Evolutionary conservation across 495 filamentous ascomycete species (phyloP), one percentile per base, ranked within the genome.

Genomic region (Penicillium desertorum): DNA sequence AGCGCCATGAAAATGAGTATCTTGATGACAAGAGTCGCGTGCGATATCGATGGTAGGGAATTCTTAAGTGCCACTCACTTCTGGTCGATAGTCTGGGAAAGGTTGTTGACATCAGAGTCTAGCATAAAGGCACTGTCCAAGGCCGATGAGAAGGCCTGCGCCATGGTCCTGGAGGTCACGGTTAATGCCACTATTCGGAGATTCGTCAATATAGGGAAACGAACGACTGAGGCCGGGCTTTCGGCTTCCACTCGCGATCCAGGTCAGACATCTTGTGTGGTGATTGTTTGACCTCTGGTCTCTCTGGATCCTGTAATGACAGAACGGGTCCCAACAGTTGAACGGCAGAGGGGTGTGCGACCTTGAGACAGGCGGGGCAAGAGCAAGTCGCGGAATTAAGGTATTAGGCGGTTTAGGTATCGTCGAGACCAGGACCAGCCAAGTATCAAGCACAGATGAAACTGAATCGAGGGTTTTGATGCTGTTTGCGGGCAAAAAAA

Each of bases 121-220:
- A 94, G 85, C 62, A 86, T 82, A 71, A 98, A 98, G 59, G 92
- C 86, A 70, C 91, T 89, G 75, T 95, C 89, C 52, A 98, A 81
- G 66, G 89, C 88, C 23, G 86, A 77, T 30, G 90, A 91, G 78
- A 98, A 97, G 54, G 86, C 88, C 54, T 87, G 86, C 23, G 92
- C 92, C 71, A 96, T 86, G 54, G 89, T 93, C 56, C 92, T 96
- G 74, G 74, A 65, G 46, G 45, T 57, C 37, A 61, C 61, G 41
- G 63, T 74, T 59, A 78, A 65, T 52, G 27, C 54, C 54, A 20
- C 63, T 27, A 20, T 42, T 46, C 42, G 23, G 14, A 39, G 14
- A 42, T 54, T 45, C 12, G 29, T 23, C 46, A 16, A 39, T 41
- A 29, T 23, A 48, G 48, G 45, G 17, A n/a, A 14, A 84, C 89